phyloP scores from a whole-genome alignment of 331 rosid genomes.

The Acacia concinna region DNA sequence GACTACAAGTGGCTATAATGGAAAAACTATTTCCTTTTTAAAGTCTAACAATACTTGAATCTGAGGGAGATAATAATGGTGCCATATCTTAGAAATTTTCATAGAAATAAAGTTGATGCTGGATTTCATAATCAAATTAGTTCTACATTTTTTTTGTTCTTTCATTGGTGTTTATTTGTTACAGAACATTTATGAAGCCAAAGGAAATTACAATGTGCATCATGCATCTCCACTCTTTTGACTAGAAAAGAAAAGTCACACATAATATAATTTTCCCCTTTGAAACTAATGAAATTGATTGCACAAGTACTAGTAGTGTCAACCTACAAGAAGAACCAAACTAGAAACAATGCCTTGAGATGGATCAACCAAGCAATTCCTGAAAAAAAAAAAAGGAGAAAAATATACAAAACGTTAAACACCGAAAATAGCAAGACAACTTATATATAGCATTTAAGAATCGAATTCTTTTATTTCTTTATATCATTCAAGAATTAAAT shows the following conservation, averaged over 20 bases:
- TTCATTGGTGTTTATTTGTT: slow-evolving; percentile 23
- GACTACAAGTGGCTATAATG: no score
- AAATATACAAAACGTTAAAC: background rate
- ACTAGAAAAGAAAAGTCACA: slow-evolving; percentile 19
- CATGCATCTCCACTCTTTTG: slow-evolving; percentile 36
- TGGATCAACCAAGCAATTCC: slow-evolving; percentile 53
- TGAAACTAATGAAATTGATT: background rate
- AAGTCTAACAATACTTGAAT: background rate
- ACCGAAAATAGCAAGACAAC: background rate
- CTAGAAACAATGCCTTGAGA: slow-evolving; percentile 43
- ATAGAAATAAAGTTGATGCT: background rate
- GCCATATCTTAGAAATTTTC: background rate
- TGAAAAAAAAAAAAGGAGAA: slow-evolving; percentile 35
- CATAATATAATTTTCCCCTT: background rate
- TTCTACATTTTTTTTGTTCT: background rate
- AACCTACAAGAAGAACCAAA: slow-evolving; percentile 37
- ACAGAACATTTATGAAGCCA: slow-evolving; percentile 23
- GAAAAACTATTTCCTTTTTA: background rate
- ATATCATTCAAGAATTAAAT: background rate
- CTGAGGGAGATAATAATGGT: background rate
- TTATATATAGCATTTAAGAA: background rate
- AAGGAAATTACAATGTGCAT: slow-evolving; percentile 28
- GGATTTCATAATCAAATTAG: background rate
- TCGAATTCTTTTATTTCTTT: no score
- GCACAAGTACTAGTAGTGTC: slow-evolving; percentile 5